These are phyloP conservation scores for Fusarium marasasianum DNA, from an alignment of 2,329 filamentous ascomycete species.

Conservation along the genomic window DNA sequence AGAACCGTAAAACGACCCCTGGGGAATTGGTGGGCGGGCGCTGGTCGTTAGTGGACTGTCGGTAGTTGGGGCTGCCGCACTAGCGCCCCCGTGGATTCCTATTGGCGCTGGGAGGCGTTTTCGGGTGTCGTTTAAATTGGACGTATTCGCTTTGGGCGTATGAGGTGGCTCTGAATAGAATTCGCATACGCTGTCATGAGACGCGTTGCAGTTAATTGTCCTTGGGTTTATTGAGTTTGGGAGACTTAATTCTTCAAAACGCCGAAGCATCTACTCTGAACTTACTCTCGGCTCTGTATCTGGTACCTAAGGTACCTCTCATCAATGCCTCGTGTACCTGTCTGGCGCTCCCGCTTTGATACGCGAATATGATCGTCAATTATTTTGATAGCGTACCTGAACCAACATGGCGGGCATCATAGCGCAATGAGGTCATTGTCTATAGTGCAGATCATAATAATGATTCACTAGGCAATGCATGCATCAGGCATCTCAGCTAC, in stretches of 20 bases:
- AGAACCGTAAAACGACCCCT: constrained; percentile 6
- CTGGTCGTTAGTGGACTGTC: constrained; percentile 17
- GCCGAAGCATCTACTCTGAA: neutral
- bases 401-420: neutral
- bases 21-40: neutral
- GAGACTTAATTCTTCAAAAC: neutral
- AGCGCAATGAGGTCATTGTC: neutral
- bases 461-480: neutral
- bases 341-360: neutral
- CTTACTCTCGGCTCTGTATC: too few relatives aligned
- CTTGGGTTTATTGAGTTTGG: neutral
- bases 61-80: neutral
- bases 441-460: neutral
- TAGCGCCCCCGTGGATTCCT: neutral
- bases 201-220: neutral
- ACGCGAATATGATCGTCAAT: neutral
- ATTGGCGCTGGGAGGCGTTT: neutral
- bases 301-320: neutral
- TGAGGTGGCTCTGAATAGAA: neutral
- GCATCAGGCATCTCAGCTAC: neutral
- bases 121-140: neutral
- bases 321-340: neutral
- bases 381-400: neutral
- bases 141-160: constrained; percentile 5
- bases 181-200: neutral